Evolutionary conservation across 805 yeast genomes (phyloP).

Genomic region (Zygosaccharomyces lentus): DNA sequence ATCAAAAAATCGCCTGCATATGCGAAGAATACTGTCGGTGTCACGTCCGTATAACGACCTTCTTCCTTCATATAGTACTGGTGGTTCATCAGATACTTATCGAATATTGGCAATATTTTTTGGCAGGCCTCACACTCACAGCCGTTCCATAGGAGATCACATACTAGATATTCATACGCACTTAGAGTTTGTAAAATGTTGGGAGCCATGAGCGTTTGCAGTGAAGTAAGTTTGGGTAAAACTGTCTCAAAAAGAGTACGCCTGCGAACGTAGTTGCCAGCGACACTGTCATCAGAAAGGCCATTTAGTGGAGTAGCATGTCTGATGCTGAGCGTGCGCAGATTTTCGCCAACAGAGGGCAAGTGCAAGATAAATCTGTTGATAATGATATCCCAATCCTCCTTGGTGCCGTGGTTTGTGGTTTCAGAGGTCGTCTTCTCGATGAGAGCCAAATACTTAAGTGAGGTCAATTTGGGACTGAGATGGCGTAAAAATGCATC

Average conservation of each 20-base stretch:
- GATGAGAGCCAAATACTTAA: conserved; percentile 30
- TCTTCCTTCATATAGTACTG: conserved; percentile 48
- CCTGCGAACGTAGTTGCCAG: conserved; percentile 67
- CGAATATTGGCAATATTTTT: conserved; percentile 47
- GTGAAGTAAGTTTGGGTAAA: conserved; percentile 43
- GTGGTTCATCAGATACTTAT: conserved; percentile 60
- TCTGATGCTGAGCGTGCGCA: conserved; percentile 46
- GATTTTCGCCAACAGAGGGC: conserved; percentile 28
- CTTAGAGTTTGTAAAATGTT: conserved; percentile 55
- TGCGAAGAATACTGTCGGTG: conserved; percentile 54
- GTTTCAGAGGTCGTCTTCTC: conserved; percentile 35
- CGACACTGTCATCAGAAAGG: conserved; percentile 57
- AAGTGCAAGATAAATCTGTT: conserved; percentile 40
- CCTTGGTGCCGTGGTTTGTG: conserved; percentile 46
- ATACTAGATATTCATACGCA: conserved; percentile 66
- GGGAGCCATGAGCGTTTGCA: conserved; percentile 51
- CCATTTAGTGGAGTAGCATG: conserved; percentile 60
- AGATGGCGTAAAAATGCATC: conserved; percentile 39
- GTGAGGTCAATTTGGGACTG: conserved; percentile 32
- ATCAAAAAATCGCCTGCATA: conserved; percentile 45
- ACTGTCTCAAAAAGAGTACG: conserved; percentile 46
- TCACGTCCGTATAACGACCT: conserved; percentile 53
- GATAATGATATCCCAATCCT: conserved; percentile 50
- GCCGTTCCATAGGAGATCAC: conserved; percentile 74
- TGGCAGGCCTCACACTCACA: conserved; percentile 61